phyloP scores from a whole-genome alignment of 148 eudicot genomes.

The Linanthus parryae region DNA sequence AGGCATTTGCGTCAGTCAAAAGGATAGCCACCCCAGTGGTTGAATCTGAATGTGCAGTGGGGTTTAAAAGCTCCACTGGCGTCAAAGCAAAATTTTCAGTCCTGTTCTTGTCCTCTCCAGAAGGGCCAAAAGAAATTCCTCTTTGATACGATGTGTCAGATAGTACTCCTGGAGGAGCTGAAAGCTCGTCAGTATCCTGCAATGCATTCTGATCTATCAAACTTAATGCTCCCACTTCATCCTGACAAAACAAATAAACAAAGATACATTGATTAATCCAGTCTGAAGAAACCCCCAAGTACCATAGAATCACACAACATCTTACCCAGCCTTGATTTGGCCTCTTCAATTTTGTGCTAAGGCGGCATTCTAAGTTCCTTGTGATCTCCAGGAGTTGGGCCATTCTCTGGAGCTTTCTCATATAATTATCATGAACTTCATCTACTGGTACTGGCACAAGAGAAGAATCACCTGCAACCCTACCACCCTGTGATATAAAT shows the following conservation, averaged over 20 bases:
- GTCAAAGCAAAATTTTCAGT: conserved; percentile 51
- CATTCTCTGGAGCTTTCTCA: conserved; percentile 62
- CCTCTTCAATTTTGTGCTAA: conserved; percentile 55
- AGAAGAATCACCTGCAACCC: conserved; percentile 21
- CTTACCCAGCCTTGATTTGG: conserved; percentile 62
- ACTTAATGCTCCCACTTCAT: conserved; percentile 30
- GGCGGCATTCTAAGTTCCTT: conserved; percentile 61
- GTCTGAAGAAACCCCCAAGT: background rate
- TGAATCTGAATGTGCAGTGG: conserved; percentile 23
- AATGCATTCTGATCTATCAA: conserved; percentile 22
- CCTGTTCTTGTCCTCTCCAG: conserved; percentile 22
- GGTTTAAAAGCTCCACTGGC: conserved; percentile 35
- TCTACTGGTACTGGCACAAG: conserved; percentile 25
- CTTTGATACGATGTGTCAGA: conserved; percentile 27
- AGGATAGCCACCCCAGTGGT: conserved; percentile 30
- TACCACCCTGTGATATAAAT: conserved; percentile 15
- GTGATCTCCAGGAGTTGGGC: conserved; percentile 70
- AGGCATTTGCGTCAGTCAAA: conserved; percentile 31
- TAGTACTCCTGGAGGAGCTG: conserved; percentile 24
- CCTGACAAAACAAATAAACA: conserved; percentile 30
- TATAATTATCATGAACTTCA: conserved; percentile 25
- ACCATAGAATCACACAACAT: conserved; percentile 5
- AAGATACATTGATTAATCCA: conserved; percentile 1
- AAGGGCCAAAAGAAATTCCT: conserved; percentile 24
- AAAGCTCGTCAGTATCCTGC: conserved; percentile 32